These are phyloP conservation scores for Cinchona pubescens DNA, from an alignment of 257 asterid species.

Conservation along the genomic window DNA sequence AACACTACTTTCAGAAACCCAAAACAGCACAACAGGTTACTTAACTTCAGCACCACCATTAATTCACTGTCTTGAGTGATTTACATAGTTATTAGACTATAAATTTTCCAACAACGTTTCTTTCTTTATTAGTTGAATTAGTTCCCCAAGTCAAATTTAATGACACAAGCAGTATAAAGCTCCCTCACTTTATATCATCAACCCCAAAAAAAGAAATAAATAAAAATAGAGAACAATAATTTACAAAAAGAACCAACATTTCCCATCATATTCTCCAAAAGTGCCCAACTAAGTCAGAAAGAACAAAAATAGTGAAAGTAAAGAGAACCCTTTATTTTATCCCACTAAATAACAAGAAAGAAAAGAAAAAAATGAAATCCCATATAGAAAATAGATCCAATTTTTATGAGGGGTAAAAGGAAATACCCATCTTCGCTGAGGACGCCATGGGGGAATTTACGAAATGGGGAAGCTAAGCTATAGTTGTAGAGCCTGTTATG, in stretches of 20 bases:
- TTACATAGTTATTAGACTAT: not conserved
- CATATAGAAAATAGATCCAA: no score
- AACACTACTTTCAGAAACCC: not conserved
- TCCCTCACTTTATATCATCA: not conserved
- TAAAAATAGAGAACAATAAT: no score
- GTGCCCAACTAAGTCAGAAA: not conserved
- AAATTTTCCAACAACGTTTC: not conserved
- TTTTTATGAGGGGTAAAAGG: not conserved
- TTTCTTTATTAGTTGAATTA: not conserved
- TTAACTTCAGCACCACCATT: not conserved
- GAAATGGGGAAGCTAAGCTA: constrained; percentile 60
- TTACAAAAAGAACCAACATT: no score
- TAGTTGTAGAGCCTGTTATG: constrained; percentile 61
- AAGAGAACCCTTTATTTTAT: not conserved
- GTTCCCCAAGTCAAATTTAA: not conserved
- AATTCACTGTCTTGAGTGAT: not conserved
- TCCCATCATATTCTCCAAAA: not conserved
- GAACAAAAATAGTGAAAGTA: not conserved
- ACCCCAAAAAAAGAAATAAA: not conserved
- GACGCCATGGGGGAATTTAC: constrained; percentile 71
- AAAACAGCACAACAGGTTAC: not conserved
- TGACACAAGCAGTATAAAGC: not conserved
- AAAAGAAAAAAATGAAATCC: not conserved
- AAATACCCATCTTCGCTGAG: constrained; percentile 96
- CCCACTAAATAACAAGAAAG: not conserved